These are phyloP conservation scores for Zopfochytrium polystomum DNA, from an alignment of 371 early-diverging fungal genomes.

Conservation along the genomic window DNA sequence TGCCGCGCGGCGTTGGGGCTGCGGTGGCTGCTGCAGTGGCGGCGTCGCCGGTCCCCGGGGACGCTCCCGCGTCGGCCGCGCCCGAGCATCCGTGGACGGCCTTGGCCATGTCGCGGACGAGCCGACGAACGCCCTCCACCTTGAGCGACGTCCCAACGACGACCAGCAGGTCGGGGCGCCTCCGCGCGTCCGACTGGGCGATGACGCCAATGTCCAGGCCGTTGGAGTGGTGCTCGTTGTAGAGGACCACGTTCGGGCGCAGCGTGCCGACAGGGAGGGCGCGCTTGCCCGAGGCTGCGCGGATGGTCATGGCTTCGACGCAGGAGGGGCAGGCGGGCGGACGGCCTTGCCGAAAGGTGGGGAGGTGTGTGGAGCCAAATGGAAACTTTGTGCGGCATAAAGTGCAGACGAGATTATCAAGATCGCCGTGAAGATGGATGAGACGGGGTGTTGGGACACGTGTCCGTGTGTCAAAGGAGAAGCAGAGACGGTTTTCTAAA, in stretches of 20 bases:
- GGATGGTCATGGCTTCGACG: constrained; percentile 48
- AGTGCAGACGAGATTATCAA: constrained; percentile 81
- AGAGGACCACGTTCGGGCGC: constrained; percentile 95
- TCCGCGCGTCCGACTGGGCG: constrained; percentile 63
- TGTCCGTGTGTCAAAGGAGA: constrained; percentile 18
- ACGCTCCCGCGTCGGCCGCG: not conserved
- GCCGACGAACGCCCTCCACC: constrained; percentile 86
- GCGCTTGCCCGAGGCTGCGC: constrained; percentile 71
- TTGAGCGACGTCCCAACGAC: constrained; percentile 98
- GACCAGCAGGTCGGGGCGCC: constrained; percentile 82
- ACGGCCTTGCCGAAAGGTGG: constrained; percentile 63
- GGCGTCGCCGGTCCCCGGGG: not conserved
- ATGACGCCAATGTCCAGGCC: constrained; percentile 72
- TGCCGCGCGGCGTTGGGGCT: too few species aligned
- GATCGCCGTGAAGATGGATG: constrained; percentile 90
- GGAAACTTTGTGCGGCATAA: constrained; percentile 64
- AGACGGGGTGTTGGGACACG: constrained; percentile 40
- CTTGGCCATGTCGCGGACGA: constrained; percentile 85
- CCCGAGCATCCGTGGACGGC: constrained; percentile 47
- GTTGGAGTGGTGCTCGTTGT: constrained; percentile 92
- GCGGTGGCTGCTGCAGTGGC: too few species aligned
- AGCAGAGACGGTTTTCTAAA: constrained; percentile 65
- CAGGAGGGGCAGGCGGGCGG: constrained; percentile 82
- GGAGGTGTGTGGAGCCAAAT: constrained; percentile 54
- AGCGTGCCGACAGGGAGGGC: constrained; percentile 75